These are phyloP conservation scores for Apiotrichum brassicae DNA, from an alignment of 1,284 basidiomycete species.

Conservation along the genomic window DNA sequence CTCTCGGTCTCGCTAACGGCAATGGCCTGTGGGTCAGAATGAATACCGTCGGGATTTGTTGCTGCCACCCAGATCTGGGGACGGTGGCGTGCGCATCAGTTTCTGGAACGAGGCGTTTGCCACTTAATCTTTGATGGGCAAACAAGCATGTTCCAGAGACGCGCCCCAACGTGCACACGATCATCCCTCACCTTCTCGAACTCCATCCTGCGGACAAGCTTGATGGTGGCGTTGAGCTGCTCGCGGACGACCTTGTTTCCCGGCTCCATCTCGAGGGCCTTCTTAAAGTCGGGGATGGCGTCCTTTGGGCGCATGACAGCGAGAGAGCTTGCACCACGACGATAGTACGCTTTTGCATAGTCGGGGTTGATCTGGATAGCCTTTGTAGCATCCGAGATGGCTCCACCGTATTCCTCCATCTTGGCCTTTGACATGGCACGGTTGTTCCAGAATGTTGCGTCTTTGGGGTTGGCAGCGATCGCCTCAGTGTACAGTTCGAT, in stretches of 20 bases:
- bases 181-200: conserved; percentile 73
- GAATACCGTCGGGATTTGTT: too few species aligned
- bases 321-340: conserved; percentile 85
- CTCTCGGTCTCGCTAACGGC: conserved; percentile 79
- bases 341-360: conserved; percentile 68
- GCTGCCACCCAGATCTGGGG: too few species aligned
- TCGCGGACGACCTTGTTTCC: conserved; percentile 70
- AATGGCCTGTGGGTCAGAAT: conserved; percentile 59
- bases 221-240: conserved; percentile 82
- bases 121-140: too few species aligned
- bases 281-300: conserved; percentile 80
- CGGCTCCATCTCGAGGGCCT: conserved; percentile 79
- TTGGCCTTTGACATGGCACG: conserved; percentile 50
- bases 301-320: conserved; percentile 78
- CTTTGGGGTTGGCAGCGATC: conserved; percentile 65
- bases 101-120: too few species aligned
- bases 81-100: too few species aligned
- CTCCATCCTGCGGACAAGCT: conserved; percentile 67
- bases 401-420: conserved; percentile 49
- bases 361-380: conserved; percentile 84
- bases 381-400: conserved; percentile 52
- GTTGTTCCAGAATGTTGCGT: conserved; percentile 47
- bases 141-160: not conserved
- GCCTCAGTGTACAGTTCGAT: conserved; percentile 69
- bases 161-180: not conserved